phyloP scores from a whole-genome alignment of 2,329 filamentous ascomycete genomes.

The Paecilomyces formosus region DNA sequence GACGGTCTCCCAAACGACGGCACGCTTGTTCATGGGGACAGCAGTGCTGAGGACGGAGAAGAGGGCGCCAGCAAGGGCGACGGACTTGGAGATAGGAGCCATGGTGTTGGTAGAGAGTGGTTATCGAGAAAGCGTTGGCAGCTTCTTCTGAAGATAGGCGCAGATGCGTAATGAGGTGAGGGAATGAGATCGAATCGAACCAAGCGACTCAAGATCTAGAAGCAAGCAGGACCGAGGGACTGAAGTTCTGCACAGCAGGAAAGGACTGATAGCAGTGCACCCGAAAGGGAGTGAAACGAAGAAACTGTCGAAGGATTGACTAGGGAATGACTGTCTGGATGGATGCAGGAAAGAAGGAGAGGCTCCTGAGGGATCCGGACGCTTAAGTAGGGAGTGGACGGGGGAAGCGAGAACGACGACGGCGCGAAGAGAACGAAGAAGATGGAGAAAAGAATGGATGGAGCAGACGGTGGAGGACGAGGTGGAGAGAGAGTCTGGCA shows the following conservation, averaged over 20 bases:
- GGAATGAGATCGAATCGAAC: conserved; percentile 6
- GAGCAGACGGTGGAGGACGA: not conserved
- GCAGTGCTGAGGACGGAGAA: conserved; percentile 24
- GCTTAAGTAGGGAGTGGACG: not conserved
- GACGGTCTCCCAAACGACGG: conserved; percentile 44
- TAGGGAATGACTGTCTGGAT: not conserved
- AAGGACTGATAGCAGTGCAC: not conserved
- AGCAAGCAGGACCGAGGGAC: conserved; percentile 3
- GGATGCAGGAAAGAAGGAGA: not conserved
- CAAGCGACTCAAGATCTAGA: conserved; percentile 5
- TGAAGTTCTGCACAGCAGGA: conserved; percentile 10
- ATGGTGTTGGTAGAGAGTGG: conserved; percentile 15
- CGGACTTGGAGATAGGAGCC: conserved; percentile 30
- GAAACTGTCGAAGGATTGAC: not conserved
- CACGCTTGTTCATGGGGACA: conserved; percentile 29
- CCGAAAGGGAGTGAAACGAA: not conserved
- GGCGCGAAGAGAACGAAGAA: not conserved
- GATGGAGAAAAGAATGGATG: not conserved
- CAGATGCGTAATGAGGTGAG: conserved; percentile 1
- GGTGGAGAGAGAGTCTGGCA: not conserved
- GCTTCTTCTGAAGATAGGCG: not conserved
- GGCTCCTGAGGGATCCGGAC: not conserved
- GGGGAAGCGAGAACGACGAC: not conserved
- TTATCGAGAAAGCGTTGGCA: conserved; percentile 1
- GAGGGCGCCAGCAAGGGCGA: conserved; percentile 27